Percentiles rank a stretch among this genome's conserved stretches.
These are phyloP conservation scores for Monilinia vaccinii-corymbosi DNA, from an alignment of 2,329 filamentous ascomycete genomes.

Conservation along the genomic window DNA sequence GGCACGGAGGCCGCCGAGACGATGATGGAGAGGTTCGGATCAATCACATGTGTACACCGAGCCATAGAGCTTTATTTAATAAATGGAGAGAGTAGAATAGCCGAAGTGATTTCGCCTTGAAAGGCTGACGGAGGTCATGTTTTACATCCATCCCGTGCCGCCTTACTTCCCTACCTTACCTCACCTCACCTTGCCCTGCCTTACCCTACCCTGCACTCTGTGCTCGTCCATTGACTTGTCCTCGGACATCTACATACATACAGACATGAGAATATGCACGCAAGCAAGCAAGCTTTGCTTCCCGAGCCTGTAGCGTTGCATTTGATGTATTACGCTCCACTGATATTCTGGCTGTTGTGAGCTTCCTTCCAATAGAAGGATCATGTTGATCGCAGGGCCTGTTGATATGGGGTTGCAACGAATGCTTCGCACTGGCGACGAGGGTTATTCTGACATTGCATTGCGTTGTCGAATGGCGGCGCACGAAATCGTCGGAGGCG, in stretches of 20 bases:
- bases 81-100: not conserved
- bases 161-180: not conserved
- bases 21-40: not conserved
- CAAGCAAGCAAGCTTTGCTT: slow-evolving; percentile 3
- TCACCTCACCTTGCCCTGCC: too few relatives aligned
- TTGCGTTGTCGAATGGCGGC: not conserved
- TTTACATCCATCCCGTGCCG: not conserved
- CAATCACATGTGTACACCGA: not conserved
- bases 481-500: not conserved
- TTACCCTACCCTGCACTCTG: not conserved
- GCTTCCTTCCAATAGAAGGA: not conserved
- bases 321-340: not conserved
- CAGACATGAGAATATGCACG: not conserved
- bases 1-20: not conserved
- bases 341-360: not conserved
- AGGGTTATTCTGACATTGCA: not conserved
- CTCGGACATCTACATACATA: not conserved
- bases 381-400: not conserved
- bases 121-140: slow-evolving; percentile 6
- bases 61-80: too few relatives aligned
- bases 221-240: not conserved
- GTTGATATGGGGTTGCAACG: not conserved
- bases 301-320: slow-evolving; percentile 3
- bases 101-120: slow-evolving; percentile 4
- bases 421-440: not conserved